phyloP scores from a whole-genome alignment of 495 filamentous ascomycete genomes.

The Xylaria grammica region DNA sequence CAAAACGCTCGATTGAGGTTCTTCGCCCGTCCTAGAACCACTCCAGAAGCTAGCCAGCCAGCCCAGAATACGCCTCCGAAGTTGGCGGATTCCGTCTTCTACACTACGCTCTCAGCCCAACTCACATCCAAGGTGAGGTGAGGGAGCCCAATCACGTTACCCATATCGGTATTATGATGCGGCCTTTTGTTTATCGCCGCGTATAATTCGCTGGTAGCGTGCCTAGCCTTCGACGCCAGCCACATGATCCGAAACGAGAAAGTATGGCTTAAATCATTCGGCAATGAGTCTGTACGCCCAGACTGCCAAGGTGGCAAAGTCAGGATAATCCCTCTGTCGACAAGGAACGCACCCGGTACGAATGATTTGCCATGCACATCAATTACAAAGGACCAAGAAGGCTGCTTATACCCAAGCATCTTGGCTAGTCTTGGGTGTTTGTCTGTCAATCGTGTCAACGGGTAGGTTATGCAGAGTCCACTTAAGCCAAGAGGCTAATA shows the following conservation, averaged over 20 bases:
- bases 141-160: not conserved
- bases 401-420: conserved; percentile 5
- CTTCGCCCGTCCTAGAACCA: not conserved
- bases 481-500: conserved; percentile 5
- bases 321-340: conserved; percentile 24
- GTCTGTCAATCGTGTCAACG: conserved; percentile 12
- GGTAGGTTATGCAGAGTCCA: conserved; percentile 16
- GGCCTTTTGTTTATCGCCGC: conserved; percentile 11
- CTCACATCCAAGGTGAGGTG: not conserved
- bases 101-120: conserved; percentile 2
- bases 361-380: conserved; percentile 1
- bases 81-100: too few species aligned
- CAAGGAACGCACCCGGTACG: conserved; percentile 4
- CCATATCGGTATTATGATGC: not conserved
- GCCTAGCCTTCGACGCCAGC: conserved; percentile 13
- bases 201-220: conserved; percentile 1
- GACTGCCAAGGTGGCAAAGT: conserved; percentile 32
- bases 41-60: too few species aligned
- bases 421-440: conserved; percentile 18
- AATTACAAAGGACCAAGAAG: conserved; percentile 15
- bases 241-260: conserved; percentile 15
- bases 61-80: too few species aligned
- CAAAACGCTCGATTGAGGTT: not conserved
- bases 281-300: conserved; percentile 14
- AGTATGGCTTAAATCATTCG: conserved; percentile 4